These are phyloP conservation scores for Fusarium musae DNA, from an alignment of 2,329 filamentous ascomycete species.

Conservation along the genomic window DNA sequence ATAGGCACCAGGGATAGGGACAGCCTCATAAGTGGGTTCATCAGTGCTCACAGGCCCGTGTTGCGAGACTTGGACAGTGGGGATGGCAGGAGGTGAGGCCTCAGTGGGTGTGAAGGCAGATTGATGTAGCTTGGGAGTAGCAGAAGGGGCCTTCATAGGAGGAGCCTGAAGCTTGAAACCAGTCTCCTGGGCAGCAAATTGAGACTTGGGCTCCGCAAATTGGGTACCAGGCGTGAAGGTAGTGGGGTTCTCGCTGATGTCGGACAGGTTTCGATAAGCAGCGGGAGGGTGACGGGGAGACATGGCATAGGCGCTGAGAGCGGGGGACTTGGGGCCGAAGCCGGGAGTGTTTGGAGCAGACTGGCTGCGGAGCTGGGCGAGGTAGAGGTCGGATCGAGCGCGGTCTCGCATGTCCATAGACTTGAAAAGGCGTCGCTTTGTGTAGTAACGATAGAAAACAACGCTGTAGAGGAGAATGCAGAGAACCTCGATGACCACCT, in stretches of 20 bases:
- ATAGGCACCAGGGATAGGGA: conserved; percentile 91
- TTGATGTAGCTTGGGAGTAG: conserved; percentile 76
- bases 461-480: conserved; percentile 93
- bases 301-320: conserved; percentile 60
- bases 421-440: conserved; percentile 93
- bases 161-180: conserved; percentile 91
- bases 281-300: conserved; percentile 71
- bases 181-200: conserved; percentile 64
- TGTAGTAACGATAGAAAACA: conserved; percentile 97
- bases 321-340: conserved; percentile 76
- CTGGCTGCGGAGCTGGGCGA: conserved; percentile 84
- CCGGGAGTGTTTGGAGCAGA: conserved; percentile 95
- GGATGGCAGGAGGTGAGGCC: conserved; percentile 48
- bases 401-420: conserved; percentile 96
- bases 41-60: conserved; percentile 78
- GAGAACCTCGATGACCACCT: conserved; percentile 91
- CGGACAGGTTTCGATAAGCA: conserved; percentile 62
- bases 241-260: conserved; percentile 58
- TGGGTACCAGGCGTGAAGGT: conserved; percentile 66
- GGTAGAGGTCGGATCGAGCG: conserved; percentile 93
- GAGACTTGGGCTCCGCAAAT: conserved; percentile 71
- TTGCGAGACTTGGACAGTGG: conserved; percentile 63
- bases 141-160: conserved; percentile 79
- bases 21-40: conserved; percentile 84
- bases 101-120: conserved; percentile 68